These are phyloP conservation scores for Citrus inodora DNA, from an alignment of 345 rosid species.

Conservation along the genomic window DNA sequence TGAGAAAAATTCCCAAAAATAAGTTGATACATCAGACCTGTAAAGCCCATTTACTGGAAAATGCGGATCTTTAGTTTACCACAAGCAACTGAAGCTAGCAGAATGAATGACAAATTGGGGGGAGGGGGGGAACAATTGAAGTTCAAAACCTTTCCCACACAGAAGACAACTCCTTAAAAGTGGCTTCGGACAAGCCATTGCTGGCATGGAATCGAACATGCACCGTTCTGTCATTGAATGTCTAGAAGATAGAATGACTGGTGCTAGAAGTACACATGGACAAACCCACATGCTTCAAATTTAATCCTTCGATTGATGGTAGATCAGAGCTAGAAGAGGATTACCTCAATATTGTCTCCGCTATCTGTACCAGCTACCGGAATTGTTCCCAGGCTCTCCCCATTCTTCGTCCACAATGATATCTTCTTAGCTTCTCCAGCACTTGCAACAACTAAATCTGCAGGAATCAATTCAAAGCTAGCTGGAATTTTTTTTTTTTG, in stretches of 20 bases:
- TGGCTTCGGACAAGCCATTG: neutral
- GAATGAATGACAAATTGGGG: neutral
- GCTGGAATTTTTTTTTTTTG: too few relatives aligned
- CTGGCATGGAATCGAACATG: neutral
- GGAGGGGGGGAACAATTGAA: neutral
- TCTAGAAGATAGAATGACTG: neutral
- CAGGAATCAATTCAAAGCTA: slow-evolving; percentile 2
- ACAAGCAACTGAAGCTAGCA: neutral
- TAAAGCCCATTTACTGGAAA: neutral
- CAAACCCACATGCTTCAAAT: neutral
- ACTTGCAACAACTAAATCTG: slow-evolving; percentile 98
- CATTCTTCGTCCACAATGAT: slow-evolving; percentile 80
- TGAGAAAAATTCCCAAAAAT: neutral
- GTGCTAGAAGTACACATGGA: neutral
- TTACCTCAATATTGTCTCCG: slow-evolving; percentile 72
- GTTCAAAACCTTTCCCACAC: neutral
- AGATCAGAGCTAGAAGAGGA: neutral
- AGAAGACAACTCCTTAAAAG: neutral
- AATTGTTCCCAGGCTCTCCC: slow-evolving; percentile 74
- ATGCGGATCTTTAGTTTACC: neutral
- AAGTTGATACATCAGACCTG: slow-evolving; percentile 8
- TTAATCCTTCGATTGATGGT: neutral
- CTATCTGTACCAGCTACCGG: slow-evolving; percentile 70
- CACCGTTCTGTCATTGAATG: neutral
- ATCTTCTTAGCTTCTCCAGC: slow-evolving; percentile 96